Evolutionary conservation across 345 rosid species (phyloP), one percentile per base, ranked within the genome.

Genomic region (Hypericum androsaemum): DNA sequence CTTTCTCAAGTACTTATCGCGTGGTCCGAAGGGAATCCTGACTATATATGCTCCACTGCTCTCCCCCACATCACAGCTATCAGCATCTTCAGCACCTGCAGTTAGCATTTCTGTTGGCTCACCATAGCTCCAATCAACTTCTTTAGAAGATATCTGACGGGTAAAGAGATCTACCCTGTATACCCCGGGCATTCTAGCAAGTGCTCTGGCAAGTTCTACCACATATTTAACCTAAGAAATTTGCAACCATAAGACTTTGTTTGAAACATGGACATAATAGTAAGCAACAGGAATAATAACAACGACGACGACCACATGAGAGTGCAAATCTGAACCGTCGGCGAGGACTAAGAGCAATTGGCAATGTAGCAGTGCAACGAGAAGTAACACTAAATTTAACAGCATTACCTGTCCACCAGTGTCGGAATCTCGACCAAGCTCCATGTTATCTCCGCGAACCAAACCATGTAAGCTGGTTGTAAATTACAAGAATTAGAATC

Each of bases 61-160:
- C 68, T 87, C 98, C 32, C 98, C 98, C 16, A 76, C 73, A 42
- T 76, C 92, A 42, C 63, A 64, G 3, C 77, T 77, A 45, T 81
- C 86, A 0, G 63, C 77, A 65, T 87, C 82, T 53, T 88, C 96
- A 5, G 69, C 45, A 12, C 80, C 82, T 6, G 76, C 32, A 3
- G 90, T 73, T 61, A 88, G 76, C 98, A 92, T 92, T 67, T 92
- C 98, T 0, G 95, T 74, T n/a, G 96, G 96, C 63, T 90, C 98
- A 7, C 94, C 98, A 28, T 92, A 92, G 62, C 95, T 88, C 98
- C 96, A 92, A 63, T 92, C 98, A 53, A 92, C 82, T 51, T 92
- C 98, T 3, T 96, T 74, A 37, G 86, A 81, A 39, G 77, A 72
- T 56, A 92, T 64, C 60, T 92, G 98, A 10, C 98, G 86, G 5